Conservation (phyloP, 306 rosid genomes). For the Sophora flavescens region DNA sequence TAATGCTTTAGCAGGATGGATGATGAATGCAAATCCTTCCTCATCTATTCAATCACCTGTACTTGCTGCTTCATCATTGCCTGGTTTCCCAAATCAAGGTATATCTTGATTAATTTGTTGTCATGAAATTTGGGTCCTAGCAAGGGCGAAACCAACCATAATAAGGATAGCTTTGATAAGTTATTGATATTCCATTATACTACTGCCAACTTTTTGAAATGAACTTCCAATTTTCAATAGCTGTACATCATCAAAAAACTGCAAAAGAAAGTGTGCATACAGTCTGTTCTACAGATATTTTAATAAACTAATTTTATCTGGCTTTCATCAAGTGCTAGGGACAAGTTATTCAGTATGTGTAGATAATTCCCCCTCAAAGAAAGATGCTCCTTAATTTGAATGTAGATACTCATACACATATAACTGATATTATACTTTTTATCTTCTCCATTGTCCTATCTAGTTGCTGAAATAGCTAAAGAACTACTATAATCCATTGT, state of each 20-base stretch:
- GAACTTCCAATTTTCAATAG: background rate
- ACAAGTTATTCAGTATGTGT: background rate
- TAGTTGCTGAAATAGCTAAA: constrained; percentile 18
- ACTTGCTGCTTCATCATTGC: constrained; percentile 48
- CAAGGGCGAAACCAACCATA: background rate
- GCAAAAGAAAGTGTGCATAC: constrained; percentile 24
- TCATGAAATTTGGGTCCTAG: constrained; percentile 25
- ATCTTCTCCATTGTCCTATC: constrained; percentile 5
- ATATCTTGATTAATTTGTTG: constrained; percentile 35
- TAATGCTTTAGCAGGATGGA: constrained; percentile 55
- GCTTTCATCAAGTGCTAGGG: constrained; percentile 7
- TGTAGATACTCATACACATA: background rate
- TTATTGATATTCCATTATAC: background rate
- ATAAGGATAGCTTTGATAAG: constrained; percentile 1
- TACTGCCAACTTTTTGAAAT: constrained; percentile 4
- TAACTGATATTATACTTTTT: background rate
- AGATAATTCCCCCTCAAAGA: background rate
- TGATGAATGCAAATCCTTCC: constrained; percentile 54
- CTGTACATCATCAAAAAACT: background rate
- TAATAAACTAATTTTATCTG: constrained; percentile 20
- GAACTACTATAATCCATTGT: constrained; percentile 7
- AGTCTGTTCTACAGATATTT: background rate
- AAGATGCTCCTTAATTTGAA: constrained; percentile 5
- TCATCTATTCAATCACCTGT: constrained; percentile 50
- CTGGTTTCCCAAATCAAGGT: constrained; percentile 62